Percentiles rank a stretch among this genome's conserved stretches.
phyloP scores from a whole-genome alignment of 2,329 filamentous ascomycete genomes.

The Tolypocladium endophyticum region DNA sequence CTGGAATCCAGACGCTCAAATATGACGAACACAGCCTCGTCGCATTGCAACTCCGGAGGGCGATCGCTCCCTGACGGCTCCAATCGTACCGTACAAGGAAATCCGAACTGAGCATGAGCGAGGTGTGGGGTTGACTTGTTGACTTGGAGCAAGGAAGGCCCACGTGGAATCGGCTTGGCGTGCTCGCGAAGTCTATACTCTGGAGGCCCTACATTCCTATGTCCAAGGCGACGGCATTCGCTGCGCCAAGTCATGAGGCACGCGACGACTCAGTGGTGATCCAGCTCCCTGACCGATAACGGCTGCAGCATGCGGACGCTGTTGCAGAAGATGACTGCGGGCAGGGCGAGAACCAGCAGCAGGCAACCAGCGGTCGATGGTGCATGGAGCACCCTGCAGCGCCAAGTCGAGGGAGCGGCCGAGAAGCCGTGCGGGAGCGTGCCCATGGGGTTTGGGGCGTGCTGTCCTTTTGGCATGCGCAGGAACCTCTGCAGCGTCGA shows the following conservation, averaged over 20 bases:
- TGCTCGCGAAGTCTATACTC: background rate
- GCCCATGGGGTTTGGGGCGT: too few relatives aligned
- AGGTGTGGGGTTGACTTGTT: background rate
- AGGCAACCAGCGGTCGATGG: background rate
- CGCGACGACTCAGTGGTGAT: background rate
- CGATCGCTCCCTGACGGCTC: background rate
- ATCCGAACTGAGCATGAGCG: background rate
- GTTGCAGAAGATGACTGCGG: background rate
- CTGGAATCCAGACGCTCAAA: background rate
- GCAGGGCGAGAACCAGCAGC: background rate
- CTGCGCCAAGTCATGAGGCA: background rate
- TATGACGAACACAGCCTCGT: background rate
- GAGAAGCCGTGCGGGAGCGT: background rate
- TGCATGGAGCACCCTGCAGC: background rate
- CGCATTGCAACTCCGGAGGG: too few relatives aligned
- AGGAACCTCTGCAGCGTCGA: too few relatives aligned
- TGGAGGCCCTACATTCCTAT: background rate
- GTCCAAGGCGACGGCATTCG: background rate
- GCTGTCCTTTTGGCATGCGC: background rate
- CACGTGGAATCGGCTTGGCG: background rate
- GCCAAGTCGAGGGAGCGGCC: background rate
- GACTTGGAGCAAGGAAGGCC: background rate
- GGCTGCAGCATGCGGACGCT: too few relatives aligned
- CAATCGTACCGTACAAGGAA: background rate
- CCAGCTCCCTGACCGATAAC: background rate